Conservation (phyloP, 2,329 filamentous ascomycete species). For the Xylariaceae sp. region DNA sequence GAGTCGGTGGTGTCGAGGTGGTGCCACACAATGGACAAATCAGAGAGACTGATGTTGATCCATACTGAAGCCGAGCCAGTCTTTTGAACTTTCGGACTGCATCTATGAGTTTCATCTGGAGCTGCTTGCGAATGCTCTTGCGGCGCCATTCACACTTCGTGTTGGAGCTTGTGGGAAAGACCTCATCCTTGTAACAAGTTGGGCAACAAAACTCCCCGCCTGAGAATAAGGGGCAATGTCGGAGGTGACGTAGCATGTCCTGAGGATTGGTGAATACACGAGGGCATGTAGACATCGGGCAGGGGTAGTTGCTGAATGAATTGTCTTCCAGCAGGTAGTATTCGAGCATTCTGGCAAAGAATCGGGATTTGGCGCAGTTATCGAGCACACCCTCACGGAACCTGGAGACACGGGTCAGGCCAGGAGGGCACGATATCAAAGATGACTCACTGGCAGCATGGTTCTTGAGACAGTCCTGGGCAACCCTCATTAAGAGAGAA, state of each 20-base stretch:
- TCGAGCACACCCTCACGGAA: conserved; percentile 10
- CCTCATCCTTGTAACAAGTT: conserved; percentile 4
- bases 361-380: conserved; percentile 12
- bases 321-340: conserved; percentile 10
- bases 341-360: conserved; percentile 10
- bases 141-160: conserved; percentile 12
- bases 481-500: too few relatives aligned
- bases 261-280: conserved; percentile 5
- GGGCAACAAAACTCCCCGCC: conserved; percentile 11
- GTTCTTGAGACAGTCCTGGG: too few relatives aligned
- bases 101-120: conserved; percentile 4
- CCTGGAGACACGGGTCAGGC: conserved; percentile 4
- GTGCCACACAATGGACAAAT: not conserved
- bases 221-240: conserved; percentile 8
- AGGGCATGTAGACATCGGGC: conserved; percentile 10
- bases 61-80: not conserved
- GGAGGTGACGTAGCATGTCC: conserved; percentile 15
- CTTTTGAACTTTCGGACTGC: too few relatives aligned
- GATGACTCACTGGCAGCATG: too few relatives aligned
- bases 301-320: conserved; percentile 3
- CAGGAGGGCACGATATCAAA: too few relatives aligned
- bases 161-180: conserved; percentile 6
- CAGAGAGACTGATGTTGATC: not conserved
- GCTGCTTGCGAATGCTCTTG: conserved; percentile 3
- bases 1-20: not conserved